Conservation (phyloP, 2,329 filamentous ascomycete genomes). For the Talaromyces sp. region DNA sequence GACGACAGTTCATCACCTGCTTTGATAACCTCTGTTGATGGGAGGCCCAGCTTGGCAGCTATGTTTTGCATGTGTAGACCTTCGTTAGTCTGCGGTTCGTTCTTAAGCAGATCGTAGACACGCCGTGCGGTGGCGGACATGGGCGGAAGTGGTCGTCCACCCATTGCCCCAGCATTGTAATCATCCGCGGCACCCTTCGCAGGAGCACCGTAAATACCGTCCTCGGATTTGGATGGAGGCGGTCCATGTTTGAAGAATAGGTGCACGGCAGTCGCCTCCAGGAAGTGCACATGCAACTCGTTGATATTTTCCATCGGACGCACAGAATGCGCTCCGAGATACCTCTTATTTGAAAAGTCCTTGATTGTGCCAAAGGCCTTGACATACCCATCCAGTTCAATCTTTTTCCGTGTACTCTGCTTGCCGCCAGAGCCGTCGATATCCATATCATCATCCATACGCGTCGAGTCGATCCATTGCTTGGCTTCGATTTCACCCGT, state of each 20-base stretch:
- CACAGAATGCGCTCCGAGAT: slow-evolving; percentile 75
- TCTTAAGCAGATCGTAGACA: slow-evolving; percentile 66
- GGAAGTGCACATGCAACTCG: slow-evolving; percentile 85
- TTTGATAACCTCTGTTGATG: slow-evolving; percentile 63
- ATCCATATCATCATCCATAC: slow-evolving; percentile 38
- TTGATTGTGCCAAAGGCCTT: slow-evolving; percentile 82
- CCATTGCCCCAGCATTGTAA: slow-evolving; percentile 23
- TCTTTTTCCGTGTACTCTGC: slow-evolving; percentile 42
- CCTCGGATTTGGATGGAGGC: slow-evolving; percentile 24
- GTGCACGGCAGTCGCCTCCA: slow-evolving; percentile 86
- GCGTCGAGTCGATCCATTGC: slow-evolving; percentile 40
- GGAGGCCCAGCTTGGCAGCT: slow-evolving; percentile 59
- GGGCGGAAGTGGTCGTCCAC: slow-evolving; percentile 35
- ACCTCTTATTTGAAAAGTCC: slow-evolving; percentile 74
- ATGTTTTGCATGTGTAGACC: slow-evolving; percentile 79
- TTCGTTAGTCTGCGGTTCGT: slow-evolving; percentile 67
- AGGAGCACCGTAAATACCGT: slow-evolving; percentile 19
- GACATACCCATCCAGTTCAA: slow-evolving; percentile 72
- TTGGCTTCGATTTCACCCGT: slow-evolving; percentile 81
- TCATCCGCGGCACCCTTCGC: slow-evolving; percentile 41
- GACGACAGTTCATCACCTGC: slow-evolving; percentile 77
- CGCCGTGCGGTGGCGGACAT: slow-evolving; percentile 58
- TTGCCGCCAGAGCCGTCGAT: slow-evolving; percentile 37
- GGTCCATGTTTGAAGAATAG: slow-evolving; percentile 73
- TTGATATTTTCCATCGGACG: slow-evolving; percentile 78